Evolutionary conservation across 148 eudicot species (phyloP), one percentile per base, ranked within the genome.

Genomic region (Silene uniflora): DNA sequence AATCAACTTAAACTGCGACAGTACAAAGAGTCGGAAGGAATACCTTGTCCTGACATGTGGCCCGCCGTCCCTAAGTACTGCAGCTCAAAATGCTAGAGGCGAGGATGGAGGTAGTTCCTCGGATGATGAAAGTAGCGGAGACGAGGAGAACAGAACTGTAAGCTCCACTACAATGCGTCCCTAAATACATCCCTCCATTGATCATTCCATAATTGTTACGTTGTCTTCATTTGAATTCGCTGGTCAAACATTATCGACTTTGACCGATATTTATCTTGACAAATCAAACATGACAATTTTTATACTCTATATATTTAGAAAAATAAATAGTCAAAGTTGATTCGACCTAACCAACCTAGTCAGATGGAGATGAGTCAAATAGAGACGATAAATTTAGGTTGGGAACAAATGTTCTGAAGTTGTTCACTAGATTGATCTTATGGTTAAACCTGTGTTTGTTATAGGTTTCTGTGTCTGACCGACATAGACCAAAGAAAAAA

Each of bases 1-100:
- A 16, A 65, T 7, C 4, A 54, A 21, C 29, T 58, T 52, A 19
- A 35, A 49, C 13, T 64, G n/a, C 66, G 81, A 86, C 98, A 94
- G 98, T 81, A 69, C 97, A 52, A 94, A 90, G 87, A 86, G 69
- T 47, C 90, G 92, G 80, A 92, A 94, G 79, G 97, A 91, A 75
- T 94, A 89, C 87, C 92, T 94, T 67, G 98, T 92, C 74, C 92
- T 94, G 67, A 94, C 91, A 12, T 94, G 98, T 86, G 96, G 98
- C 25, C 92, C 93, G 14, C 89, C 96, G 59, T 91, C 96, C 52
- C 78, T 90, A 60, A 88, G 85, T 79, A 76, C 89, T 44, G 84
- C 91, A 58, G 82, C 83, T 67, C 92, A 90, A 29, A 81, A 81
- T 12, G 92, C 75, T 69, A 90, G 79, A 87, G 93, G 79, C 59